These are phyloP conservation scores for Blastobotrys indianensis DNA, from an alignment of 1,139 yeast species.

Conservation along the genomic window DNA sequence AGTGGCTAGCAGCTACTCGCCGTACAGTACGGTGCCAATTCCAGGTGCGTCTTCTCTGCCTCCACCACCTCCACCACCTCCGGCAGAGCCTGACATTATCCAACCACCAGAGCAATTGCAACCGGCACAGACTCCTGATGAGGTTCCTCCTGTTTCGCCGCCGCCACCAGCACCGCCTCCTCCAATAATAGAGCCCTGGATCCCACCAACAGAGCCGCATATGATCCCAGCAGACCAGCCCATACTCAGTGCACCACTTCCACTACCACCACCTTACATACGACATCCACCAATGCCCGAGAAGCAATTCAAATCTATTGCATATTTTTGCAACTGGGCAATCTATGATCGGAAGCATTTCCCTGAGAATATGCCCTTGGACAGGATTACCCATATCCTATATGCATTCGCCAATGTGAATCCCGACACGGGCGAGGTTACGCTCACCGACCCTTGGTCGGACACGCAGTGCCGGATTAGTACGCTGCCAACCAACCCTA, in stretches of 20 bases:
- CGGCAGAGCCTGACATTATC: not conserved
- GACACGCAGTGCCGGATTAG: slow-evolving; percentile 40
- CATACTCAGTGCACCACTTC: too few relatives aligned
- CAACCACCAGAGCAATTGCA: not conserved
- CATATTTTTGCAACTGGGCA: slow-evolving; percentile 52
- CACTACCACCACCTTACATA: too few relatives aligned
- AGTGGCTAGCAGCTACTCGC: not conserved
- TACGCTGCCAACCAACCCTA: slow-evolving; percentile 6
- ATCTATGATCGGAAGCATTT: slow-evolving; percentile 58
- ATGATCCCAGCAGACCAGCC: too few relatives aligned
- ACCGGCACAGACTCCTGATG: not conserved
- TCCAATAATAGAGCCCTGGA: not conserved
- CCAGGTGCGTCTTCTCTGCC: not conserved
- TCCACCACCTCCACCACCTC: not conserved
- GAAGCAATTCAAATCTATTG: slow-evolving; percentile 19
- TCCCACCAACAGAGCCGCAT: slow-evolving; percentile 1
- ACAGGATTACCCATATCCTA: slow-evolving; percentile 57
- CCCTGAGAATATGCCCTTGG: slow-evolving; percentile 60
- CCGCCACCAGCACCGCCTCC: not conserved
- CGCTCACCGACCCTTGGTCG: slow-evolving; percentile 61
- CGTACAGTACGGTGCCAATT: not conserved
- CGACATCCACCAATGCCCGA: too few relatives aligned
- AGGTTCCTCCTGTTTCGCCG: not conserved
- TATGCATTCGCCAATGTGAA: slow-evolving; percentile 71
- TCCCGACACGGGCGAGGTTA: slow-evolving; percentile 46